Evolutionary conservation across 108 stramenopile genomes (phyloP), one percentile per base, ranked within the genome.

Genomic region (Cyclotella cryptica): DNA sequence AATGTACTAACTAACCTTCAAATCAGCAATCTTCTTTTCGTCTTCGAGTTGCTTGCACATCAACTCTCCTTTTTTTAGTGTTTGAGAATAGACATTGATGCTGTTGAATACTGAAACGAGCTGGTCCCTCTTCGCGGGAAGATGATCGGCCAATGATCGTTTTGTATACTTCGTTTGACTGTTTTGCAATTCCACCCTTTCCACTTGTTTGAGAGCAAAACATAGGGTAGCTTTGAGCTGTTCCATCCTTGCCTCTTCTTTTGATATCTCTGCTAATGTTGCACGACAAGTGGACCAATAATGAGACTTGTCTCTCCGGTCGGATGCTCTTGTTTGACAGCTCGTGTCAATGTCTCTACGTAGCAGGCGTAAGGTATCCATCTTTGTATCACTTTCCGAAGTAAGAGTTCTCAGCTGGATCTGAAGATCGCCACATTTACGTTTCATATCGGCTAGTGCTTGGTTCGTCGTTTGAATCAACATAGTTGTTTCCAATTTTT

Each of bases 161-260:
- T 67, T 66, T 12, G 43, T 17, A 22, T 30, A 9, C 18, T 1
- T 28, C 40, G 66, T 22, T 47, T 75, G 29, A 4, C 66, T 18
- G 11, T 45, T 58, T 43, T 75, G 65, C 15, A 26, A 3, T 13
- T 22, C 27, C 54, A 46, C 41, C 29, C 66, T 21, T 12, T 66
- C 40, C 14, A 35, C 53, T 26, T 58, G 65, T 46, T 35, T 55
- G 10, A 41, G 24, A 7, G 53, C 51, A 6, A 39, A 14, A 24
- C 0, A 49, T 30, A 75, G 13, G 0, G 53, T 21, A 39, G 66
- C 52, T 66, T 66, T 75, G 63, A 75, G 42, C 54, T 75, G 66
- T 21, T 75, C 66, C 11, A 75, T 8, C n/a, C 45, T 53, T 3
- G 40, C 65, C 17, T 75, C 66, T 59, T 21, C 43, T 22, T 47